Base-by-base conservation (phyloP, 345 rosid genomes). In the Salix brachista region DNA sequence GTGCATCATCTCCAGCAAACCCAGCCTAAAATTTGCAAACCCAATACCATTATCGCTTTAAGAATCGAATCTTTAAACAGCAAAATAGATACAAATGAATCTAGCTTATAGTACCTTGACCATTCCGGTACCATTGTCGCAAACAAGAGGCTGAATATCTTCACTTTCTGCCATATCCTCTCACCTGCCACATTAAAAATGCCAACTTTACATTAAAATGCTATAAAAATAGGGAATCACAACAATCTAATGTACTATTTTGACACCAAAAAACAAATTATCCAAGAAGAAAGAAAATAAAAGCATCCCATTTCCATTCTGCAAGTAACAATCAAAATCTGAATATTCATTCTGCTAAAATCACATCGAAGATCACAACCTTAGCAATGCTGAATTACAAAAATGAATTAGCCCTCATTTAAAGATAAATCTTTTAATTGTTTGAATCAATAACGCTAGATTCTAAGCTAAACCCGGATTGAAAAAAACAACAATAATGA, bases 121-220 rank as follows among this genome's bases (percentile, higher is more conserved):
- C 91, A 89, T 88, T 79, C 90, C 91, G 42, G 89, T 89, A 32
- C 92, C 91, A 71, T 89, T 89, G 87, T 91, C 96, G 56, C 93
- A 90, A 25, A 90, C 93, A 14, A 91, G 89, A 39, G 92, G 85
- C 82, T 84, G 87, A 70, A 85, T 80, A 66, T 89, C 92, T 79
- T 85, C 92, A 12, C 54, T 44, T 4, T 86, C 92, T 67, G 92
- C 90, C 96, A 90, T 91, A 79, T 81, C 83, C 77, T 81, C 82
- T 21, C 50, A 10, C 77, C 86, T 80, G 81, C 83, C 10, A 71
- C 79, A 67, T 16, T 80, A 4, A 66, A 77, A 34, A 72, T 25
- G 9, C 21, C 42, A 64, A 12, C 66, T 77, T 68, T 44, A 71
- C 19, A 70, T 60, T 32, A 16, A 70, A 58, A 79, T 23, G 6